A percentile compares a stretch with the other conserved stretches of the same genome.
Evolutionary conservation across 1,284 basidiomycete genomes (phyloP).

Genomic region (Naganishia cerealis): DNA sequence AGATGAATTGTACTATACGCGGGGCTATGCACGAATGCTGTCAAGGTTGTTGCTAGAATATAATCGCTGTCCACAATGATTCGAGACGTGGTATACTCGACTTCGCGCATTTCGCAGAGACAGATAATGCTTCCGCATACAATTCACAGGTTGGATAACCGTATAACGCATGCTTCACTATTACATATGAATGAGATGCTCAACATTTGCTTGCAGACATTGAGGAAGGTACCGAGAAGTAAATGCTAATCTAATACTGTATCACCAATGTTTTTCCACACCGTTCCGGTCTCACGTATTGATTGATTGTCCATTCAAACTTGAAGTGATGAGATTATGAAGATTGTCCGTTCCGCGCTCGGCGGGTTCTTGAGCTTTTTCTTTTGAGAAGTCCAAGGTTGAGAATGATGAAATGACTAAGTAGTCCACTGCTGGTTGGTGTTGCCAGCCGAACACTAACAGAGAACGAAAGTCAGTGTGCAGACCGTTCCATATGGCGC

Average conservation of each 20-base stretch:
- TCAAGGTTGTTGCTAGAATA: neutral
- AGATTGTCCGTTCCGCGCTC: neutral
- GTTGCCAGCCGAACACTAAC: slow-evolving; percentile 27
- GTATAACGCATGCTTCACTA: neutral
- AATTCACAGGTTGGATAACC: neutral
- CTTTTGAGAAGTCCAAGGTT: neutral
- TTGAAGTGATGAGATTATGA: neutral
- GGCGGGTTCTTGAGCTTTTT: neutral
- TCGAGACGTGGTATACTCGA: too few species aligned
- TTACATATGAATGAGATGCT: neutral
- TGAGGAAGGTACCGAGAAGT: neutral
- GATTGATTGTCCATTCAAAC: slow-evolving; percentile 2
- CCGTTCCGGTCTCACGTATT: neutral
- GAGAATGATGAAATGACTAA: neutral
- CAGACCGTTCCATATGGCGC: neutral
- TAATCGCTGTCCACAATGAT: too few species aligned
- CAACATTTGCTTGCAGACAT: neutral
- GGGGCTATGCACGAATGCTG: neutral
- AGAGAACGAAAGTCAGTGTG: neutral
- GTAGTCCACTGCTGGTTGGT: slow-evolving; percentile 31
- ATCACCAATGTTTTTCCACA: neutral
- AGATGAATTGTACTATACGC: neutral
- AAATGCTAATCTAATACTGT: neutral
- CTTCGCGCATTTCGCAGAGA: too few species aligned
- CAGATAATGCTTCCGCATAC: too few species aligned